Evolutionary conservation across 2,329 filamentous ascomycete species (phyloP).

Genomic region (Neofusicoccum parvum): DNA sequence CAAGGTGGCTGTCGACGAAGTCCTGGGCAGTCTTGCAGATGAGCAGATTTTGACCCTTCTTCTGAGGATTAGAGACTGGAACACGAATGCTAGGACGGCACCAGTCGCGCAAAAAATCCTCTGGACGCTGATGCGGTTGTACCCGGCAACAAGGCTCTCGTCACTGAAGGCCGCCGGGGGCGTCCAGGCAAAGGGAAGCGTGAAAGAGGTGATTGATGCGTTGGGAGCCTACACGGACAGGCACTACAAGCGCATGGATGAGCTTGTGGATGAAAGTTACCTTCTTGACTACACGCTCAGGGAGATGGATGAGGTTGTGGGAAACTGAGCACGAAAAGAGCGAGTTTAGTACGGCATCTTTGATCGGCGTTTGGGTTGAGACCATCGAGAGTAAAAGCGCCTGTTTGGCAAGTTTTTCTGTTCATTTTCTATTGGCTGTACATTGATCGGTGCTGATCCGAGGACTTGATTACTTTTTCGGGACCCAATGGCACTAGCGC

Average conservation of each 20-base stretch:
- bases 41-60: conserved; percentile 85
- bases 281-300: conserved; percentile 88
- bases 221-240: conserved; percentile 88
- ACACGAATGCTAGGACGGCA: conserved; percentile 88
- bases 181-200: conserved; percentile 49
- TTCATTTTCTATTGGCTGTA: not conserved
- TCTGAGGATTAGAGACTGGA: conserved; percentile 88
- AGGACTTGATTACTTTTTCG: not conserved
- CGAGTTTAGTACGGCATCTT: not conserved
- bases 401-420: not conserved
- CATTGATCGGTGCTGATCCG: not conserved
- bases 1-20: conserved; percentile 72
- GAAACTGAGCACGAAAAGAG: not conserved
- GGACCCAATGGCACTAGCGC: not conserved
- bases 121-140: conserved; percentile 75
- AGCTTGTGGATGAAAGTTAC: conserved; percentile 91
- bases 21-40: conserved; percentile 75
- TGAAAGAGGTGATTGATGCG: conserved; percentile 86
- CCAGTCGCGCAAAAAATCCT: conserved; percentile 84
- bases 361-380: not conserved
- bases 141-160: conserved; percentile 77
- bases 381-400: not conserved
- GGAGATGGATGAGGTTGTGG: conserved; percentile 78
- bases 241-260: conserved; percentile 87
- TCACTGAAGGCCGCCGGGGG: conserved; percentile 54